Percentiles rank a stretch among this genome's conserved stretches.
Conservation (phyloP, 2,329 filamentous ascomycete genomes). For the Aureobasidium sp. region DNA sequence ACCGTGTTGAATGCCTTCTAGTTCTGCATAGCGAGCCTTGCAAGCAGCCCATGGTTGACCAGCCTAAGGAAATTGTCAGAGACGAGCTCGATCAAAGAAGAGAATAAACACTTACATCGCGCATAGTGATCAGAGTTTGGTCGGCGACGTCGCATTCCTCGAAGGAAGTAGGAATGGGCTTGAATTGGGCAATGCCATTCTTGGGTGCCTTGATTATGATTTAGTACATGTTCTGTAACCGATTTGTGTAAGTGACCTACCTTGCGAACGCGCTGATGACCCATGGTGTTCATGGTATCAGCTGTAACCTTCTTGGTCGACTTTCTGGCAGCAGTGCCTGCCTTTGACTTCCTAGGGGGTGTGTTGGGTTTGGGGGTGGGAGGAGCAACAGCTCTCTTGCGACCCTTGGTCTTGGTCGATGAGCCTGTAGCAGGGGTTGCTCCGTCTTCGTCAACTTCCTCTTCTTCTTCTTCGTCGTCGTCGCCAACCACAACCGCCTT, state of each 20-base stretch:
- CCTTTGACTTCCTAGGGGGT: background rate
- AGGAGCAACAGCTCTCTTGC: background rate
- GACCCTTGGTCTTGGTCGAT: background rate
- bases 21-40: conserved; percentile 22
- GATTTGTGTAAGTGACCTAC: background rate
- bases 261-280: background rate
- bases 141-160: conserved; percentile 27
- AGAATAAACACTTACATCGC: conserved; percentile 20
- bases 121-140: conserved; percentile 24
- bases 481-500: background rate
- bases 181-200: background rate
- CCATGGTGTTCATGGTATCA: background rate
- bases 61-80: background rate
- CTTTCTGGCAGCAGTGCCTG: background rate
- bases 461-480: background rate
- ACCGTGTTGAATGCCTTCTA: conserved; percentile 30
- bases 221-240: background rate
- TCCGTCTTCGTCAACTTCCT: background rate
- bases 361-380: background rate
- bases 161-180: conserved; percentile 24
- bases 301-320: background rate
- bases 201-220: background rate
- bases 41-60: conserved; percentile 24
- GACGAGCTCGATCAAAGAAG: background rate
- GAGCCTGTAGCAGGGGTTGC: background rate